Base-by-base conservation (phyloP, 2,329 filamentous ascomycete species). In the Xylaria sp. region DNA sequence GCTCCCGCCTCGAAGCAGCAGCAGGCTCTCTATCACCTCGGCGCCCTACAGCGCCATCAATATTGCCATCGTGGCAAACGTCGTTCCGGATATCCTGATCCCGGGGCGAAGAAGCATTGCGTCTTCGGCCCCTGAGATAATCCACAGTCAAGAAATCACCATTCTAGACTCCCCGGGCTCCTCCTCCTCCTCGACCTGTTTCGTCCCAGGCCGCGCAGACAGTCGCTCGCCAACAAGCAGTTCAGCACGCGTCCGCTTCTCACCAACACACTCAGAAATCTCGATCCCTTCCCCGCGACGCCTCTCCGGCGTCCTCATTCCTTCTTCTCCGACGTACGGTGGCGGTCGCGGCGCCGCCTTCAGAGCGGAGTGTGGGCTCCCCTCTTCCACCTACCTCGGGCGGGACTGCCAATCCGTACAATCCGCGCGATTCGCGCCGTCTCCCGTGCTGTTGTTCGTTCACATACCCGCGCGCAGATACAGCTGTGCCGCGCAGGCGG, bases 401-500 rank as follows among this genome's bases (percentile, higher is more conserved):
- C n/a, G n/a, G n/a, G n/a, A n/a, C n/a, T n/a, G n/a, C n/a, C n/a
- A n/a, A n/a, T n/a, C n/a, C n/a, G n/a, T n/a, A n/a, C n/a, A n/a
- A n/a, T 60, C 70, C 10, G 65, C 70, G 9, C 56, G 62, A 12
- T 32, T 59, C 2, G 48, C 50, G 59, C 25, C 15, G 4, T 37
- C 62, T 1, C 59, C 60, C 1, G 34, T 65, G 3, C 32, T 66
- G 10, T 65, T 76, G 0, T 71, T 71, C 1, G 66, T 75, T 1
- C 65, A 64, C 9, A 61, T 54, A 0, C 74, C 74, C 0, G 46
- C 51, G 12, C 70, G 68, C 1, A 32, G 46, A 1, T 75, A 72
- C 25, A 71, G 66, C 1, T 73, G 65, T 18, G 75, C 73, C 0
- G 70, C 73, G 9, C 75, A 76, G 56, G 39, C 71, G 7, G 75